Conservation (phyloP, 192 early-diverging fungal genomes). For the Coemansia sp. region DNA sequence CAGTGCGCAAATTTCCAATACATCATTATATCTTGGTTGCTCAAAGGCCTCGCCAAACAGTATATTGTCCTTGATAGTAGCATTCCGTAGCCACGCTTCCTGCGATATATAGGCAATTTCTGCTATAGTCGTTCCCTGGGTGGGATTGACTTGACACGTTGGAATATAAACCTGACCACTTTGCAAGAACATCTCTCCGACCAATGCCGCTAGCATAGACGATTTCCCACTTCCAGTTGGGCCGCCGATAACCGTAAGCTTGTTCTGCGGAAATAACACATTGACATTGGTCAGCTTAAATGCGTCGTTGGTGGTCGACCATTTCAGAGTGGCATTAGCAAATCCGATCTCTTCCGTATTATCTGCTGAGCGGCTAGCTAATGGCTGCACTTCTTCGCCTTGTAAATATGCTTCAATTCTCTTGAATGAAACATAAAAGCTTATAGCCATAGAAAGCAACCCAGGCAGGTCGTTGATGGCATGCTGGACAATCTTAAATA, state of each 20-base stretch:
- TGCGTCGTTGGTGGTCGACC: constrained; percentile 22
- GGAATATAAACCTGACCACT: constrained; percentile 24
- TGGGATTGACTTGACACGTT: not conserved
- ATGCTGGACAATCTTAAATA: constrained; percentile 69
- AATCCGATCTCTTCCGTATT: constrained; percentile 48
- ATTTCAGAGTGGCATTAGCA: constrained; percentile 28
- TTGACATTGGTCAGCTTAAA: constrained; percentile 60
- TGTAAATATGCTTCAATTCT: constrained; percentile 72
- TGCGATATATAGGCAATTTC: constrained; percentile 84
- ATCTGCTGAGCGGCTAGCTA: constrained; percentile 15
- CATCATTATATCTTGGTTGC: constrained; percentile 66
- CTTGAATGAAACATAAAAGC: constrained; percentile 59
- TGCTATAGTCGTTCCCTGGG: not conserved
- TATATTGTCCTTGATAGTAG: constrained; percentile 77
- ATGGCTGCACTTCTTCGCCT: constrained; percentile 63
- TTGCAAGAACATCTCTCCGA: constrained; percentile 69
- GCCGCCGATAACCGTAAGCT: constrained; percentile 77
- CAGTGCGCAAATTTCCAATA: constrained; percentile 78
- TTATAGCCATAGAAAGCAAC: constrained; percentile 55
- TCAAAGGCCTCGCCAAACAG: constrained; percentile 73
- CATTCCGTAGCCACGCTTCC: constrained; percentile 65
- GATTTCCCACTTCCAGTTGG: constrained; percentile 90
- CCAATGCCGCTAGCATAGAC: constrained; percentile 70
- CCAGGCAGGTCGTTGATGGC: constrained; percentile 60
- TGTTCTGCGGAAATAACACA: constrained; percentile 62